phyloP scores from a whole-genome alignment of 352 stramenopile genomes.

The Phytophthora pluvialis region DNA sequence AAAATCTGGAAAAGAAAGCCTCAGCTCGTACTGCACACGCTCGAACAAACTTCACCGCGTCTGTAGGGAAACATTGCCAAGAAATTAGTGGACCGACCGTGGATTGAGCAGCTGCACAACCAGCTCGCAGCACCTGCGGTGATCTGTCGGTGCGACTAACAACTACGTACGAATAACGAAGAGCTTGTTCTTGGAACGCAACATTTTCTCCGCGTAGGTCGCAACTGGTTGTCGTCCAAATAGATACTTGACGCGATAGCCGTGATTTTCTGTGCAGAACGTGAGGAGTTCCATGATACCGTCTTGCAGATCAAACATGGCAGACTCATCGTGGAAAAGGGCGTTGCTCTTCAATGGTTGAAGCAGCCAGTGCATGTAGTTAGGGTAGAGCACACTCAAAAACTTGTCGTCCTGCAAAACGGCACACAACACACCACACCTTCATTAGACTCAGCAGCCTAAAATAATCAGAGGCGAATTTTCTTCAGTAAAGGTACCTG shows the following conservation, averaged over 20 bases:
- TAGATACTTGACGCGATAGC: slow-evolving; percentile 89
- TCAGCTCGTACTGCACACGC: slow-evolving; percentile 77
- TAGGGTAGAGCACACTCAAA: slow-evolving; percentile 85
- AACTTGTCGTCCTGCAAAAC: slow-evolving; percentile 82
- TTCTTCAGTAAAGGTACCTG: slow-evolving; percentile 46
- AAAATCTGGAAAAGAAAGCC: slow-evolving; percentile 83
- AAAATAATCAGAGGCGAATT: not conserved
- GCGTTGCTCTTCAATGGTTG: slow-evolving; percentile 77
- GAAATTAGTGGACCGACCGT: not conserved
- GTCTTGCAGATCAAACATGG: slow-evolving; percentile 79
- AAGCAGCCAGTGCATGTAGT: slow-evolving; percentile 88
- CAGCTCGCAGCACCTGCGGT: slow-evolving; percentile 33
- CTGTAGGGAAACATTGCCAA: slow-evolving; percentile 30
- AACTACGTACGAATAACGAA: slow-evolving; percentile 77
- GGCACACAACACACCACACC: not conserved
- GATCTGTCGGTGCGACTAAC: slow-evolving; percentile 16
- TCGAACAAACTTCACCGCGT: slow-evolving; percentile 81
- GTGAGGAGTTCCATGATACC: slow-evolving; percentile 87
- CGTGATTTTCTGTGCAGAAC: slow-evolving; percentile 86
- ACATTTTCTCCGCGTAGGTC: slow-evolving; percentile 74
- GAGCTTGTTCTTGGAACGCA: slow-evolving; percentile 84
- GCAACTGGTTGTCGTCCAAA: slow-evolving; percentile 82
- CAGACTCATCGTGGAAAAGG: slow-evolving; percentile 44
- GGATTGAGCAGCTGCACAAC: not conserved
- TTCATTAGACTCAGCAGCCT: not conserved